These are phyloP conservation scores for Enteropsectra breve DNA, from an alignment of 371 early-diverging fungal genomes.

Conservation along the genomic window DNA sequence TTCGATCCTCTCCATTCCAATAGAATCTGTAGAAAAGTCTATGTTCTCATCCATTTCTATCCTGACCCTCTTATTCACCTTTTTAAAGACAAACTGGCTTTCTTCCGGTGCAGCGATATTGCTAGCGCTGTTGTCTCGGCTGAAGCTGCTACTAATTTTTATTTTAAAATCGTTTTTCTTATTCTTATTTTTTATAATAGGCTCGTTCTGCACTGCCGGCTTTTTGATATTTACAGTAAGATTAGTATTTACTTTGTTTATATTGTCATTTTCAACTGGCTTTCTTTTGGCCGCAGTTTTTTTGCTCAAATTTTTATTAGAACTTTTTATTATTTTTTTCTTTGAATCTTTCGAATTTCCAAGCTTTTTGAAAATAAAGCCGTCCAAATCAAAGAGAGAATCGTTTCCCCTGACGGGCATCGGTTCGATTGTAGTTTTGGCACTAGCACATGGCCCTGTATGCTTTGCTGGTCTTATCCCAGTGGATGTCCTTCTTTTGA, in stretches of 20 bases:
- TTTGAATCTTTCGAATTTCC: neutral
- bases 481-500: conserved; percentile 6
- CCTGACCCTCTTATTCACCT: conserved; percentile 23
- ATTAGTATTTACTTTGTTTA: neutral
- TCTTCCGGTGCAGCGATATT: neutral
- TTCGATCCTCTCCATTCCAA: neutral
- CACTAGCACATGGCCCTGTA: neutral
- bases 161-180: too few species aligned
- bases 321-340: neutral
- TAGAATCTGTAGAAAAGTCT: conserved; percentile 15
- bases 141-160: too few species aligned
- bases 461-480: neutral
- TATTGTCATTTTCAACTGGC: conserved; percentile 4
- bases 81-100: conserved; percentile 1
- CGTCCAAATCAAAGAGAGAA: neutral
- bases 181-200: conserved; percentile 5
- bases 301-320: neutral
- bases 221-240: neutral
- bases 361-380: neutral
- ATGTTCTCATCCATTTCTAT: neutral
- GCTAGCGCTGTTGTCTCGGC: too few species aligned
- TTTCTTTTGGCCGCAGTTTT: neutral
- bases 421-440: neutral
- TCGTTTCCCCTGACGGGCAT: too few species aligned
- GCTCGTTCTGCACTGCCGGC: conserved; percentile 9